phyloP scores from a whole-genome alignment of 1,284 basidiomycete genomes.

The Apiotrichum porosum region DNA sequence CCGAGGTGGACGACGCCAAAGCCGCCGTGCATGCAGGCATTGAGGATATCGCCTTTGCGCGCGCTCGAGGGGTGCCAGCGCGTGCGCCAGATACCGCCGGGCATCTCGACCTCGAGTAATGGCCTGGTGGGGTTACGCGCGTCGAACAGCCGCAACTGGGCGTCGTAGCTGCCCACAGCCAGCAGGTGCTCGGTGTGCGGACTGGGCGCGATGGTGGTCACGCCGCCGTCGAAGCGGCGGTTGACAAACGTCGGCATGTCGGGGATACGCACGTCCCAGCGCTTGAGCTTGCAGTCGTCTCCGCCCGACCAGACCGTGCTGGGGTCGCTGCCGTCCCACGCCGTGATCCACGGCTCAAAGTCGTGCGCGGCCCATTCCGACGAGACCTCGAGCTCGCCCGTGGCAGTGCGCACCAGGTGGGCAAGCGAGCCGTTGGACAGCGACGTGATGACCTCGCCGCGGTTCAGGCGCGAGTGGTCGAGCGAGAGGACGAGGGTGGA shows the following conservation, averaged over 20 bases:
- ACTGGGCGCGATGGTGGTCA: slow-evolving; percentile 84
- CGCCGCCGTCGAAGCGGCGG: slow-evolving; percentile 82
- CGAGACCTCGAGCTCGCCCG: slow-evolving; percentile 38
- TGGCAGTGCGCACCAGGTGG: slow-evolving; percentile 56
- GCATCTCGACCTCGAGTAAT: slow-evolving; percentile 62
- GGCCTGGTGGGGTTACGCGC: slow-evolving; percentile 62
- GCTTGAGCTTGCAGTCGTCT: slow-evolving; percentile 84
- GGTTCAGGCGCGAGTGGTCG: slow-evolving; percentile 54
- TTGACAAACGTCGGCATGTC: slow-evolving; percentile 64
- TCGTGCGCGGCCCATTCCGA: slow-evolving; percentile 82
- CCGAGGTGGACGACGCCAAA: slow-evolving; percentile 72
- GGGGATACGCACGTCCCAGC: slow-evolving; percentile 81
- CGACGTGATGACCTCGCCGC: slow-evolving; percentile 60
- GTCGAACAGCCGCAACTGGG: slow-evolving; percentile 77
- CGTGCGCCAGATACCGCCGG: slow-evolving; percentile 91
- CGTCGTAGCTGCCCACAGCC: slow-evolving; percentile 92
- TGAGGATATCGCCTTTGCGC: slow-evolving; percentile 66
- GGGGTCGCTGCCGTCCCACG: slow-evolving; percentile 79
- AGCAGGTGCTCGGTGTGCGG: slow-evolving; percentile 73
- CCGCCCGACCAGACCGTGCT: slow-evolving; percentile 85
- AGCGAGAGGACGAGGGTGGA: slow-evolving; percentile 73
- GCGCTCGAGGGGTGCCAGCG: slow-evolving; percentile 80
- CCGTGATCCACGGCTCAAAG: slow-evolving; percentile 88
- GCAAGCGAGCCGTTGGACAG: slow-evolving; percentile 70
- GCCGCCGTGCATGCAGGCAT: slow-evolving; percentile 96